Evolutionary conservation across 2,329 filamentous ascomycete genomes (phyloP), one percentile per base, ranked within the genome.

Genomic region (Fusarium sororula): DNA sequence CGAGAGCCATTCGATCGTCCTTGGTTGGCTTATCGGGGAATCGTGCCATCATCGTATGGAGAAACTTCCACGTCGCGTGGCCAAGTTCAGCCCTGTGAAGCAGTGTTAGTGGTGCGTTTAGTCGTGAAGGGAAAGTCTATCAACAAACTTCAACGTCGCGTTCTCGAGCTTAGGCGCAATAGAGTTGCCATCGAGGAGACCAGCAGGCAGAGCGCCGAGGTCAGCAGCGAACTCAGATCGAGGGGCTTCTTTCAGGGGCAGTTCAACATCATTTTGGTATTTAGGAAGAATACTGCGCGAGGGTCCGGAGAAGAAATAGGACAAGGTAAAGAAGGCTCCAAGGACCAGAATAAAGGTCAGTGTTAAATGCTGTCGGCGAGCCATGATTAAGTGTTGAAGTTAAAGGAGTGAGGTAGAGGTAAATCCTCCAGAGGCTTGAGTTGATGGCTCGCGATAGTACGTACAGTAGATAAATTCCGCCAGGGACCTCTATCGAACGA

Each of bases 111-210:
- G 45, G 35, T 26, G 48, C 15, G 28, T 39, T 53, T 37, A 32
- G 30, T 45, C 30, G 39, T 26, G 38, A 26, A 45, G 35, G 42
- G 24, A 24, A 44, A 48, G 42, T 53, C n/a, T 39, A 44, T 38
- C 26, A 41, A 79, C 86, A 56, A 85, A 92, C 91, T 96, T 96
- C 61, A 90, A 85, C 12, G 94, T 96, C 68, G 92, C 93, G 83
- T 96, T 96, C 79, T 93, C 94, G 60, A 96, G 85, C 83, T 94
- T 95, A 3, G 93, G 92, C 57, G 93, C 93, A 78, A 95, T 96
- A 7, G 91, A 91, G 63, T 90, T 90, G 63, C 93, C 93, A 24
- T 87, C 86, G 28, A 94, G 85, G 24, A 92, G 82, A 48, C 82
- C 82, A 32, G 84, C 81, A 3, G 88, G 83, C 35, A 89, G 75